These are phyloP conservation scores for Ilyonectria sp. DNA, from an alignment of 2,329 filamentous ascomycete species.

Conservation along the genomic window DNA sequence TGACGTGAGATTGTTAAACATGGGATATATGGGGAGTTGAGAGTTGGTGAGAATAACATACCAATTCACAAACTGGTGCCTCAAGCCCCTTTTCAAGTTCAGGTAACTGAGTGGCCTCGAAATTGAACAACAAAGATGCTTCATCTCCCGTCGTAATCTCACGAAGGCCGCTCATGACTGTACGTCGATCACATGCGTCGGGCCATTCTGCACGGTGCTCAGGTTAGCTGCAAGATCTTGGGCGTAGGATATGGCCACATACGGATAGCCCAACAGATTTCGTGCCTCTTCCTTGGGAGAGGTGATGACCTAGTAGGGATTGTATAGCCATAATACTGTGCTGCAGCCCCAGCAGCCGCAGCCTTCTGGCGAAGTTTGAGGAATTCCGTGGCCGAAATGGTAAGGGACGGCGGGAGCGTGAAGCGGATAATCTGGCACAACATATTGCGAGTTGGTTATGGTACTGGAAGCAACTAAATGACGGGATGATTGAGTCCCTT, in stretches of 20 bases:
- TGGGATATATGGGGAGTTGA: too few species aligned
- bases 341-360: slow-evolving; percentile 28
- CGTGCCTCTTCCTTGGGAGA: slow-evolving; percentile 34
- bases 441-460: slow-evolving; percentile 24
- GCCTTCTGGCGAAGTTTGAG: slow-evolving; percentile 28
- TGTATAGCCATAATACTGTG: slow-evolving; percentile 40
- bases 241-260: not conserved
- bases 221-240: not conserved
- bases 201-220: slow-evolving; percentile 24
- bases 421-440: slow-evolving; percentile 39
- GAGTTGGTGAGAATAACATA: slow-evolving; percentile 4
- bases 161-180: not conserved
- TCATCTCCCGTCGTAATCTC: slow-evolving; percentile 2
- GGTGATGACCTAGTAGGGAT: slow-evolving; percentile 4
- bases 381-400: slow-evolving; percentile 34
- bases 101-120: slow-evolving; percentile 4
- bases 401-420: slow-evolving; percentile 24
- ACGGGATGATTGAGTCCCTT: not conserved
- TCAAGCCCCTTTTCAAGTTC: slow-evolving; percentile 30
- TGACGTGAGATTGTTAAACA: not conserved
- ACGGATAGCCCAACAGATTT: slow-evolving; percentile 42
- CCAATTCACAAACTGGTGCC: slow-evolving; percentile 41
- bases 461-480: not conserved
- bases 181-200: slow-evolving; percentile 9
- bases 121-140: slow-evolving; percentile 10